Evolutionary conservation across 2,329 filamentous ascomycete species (phyloP), one percentile per base, ranked within the genome.

Genomic region (Cladophialophora carrionii): DNA sequence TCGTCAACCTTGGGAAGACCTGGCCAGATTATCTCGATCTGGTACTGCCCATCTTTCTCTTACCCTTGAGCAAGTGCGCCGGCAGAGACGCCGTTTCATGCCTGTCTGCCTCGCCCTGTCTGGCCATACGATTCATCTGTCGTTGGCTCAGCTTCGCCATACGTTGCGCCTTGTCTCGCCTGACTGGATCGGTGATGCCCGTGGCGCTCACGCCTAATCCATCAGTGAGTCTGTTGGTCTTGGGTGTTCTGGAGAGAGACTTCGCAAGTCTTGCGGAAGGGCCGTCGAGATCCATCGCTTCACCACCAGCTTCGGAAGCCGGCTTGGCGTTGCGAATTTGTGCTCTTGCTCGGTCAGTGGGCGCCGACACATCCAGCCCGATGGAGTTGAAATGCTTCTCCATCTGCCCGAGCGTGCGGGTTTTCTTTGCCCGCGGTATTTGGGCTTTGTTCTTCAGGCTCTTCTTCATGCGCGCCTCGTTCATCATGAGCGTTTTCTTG

Each of bases 41-140:
- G 64, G 91, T 94, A 84, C 95, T 96, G 79, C 95, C 94, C 76
- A 96, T 93, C 69, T 91, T 89, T 78, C 95, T 90, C 85, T 98
- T 99, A 74, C 95, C 95, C 67, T 90, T 84, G 77, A 91, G 89
- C 86, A 99, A 84, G 82, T 98, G 95, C 82, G 96, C 99, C 68
- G 88, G 87, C 79, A 96, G 80, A 60, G 90, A 85, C 43, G 90
- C 90, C 62, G 88, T 88, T 68, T 88, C 87, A 81, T 98, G 94
- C 76, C 96, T 88, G 84, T 99, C 95, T 68, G 90, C 93, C 83
- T 99, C 95, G 84, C 95, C 95, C 84, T 96, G 91, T 78, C 93
- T 88, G 52, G 95, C 95, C 90, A 96, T 95, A 71, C 94, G 87
- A 83, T 99, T 99, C 92, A 96, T 97, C 87, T 92, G 94, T 85